Evolutionary conservation across 768 basidiomycete species (phyloP), one percentile per base, ranked within the genome.

Genomic region (Lactifluus piperatus): DNA sequence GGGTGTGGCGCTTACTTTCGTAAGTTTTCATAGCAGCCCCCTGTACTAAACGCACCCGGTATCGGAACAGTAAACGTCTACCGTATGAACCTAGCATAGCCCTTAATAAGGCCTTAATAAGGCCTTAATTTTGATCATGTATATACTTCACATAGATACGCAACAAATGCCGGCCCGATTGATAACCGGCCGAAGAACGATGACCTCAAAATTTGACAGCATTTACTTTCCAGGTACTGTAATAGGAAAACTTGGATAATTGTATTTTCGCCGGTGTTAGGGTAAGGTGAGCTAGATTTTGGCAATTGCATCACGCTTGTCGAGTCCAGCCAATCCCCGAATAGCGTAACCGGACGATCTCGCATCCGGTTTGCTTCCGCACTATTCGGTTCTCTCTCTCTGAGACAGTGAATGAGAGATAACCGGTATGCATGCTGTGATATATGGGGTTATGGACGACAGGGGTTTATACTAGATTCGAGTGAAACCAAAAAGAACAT

Each of bases 1-100:
- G 83, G 92, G 93, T 75, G 92, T 91, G 68, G 94, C 92, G 62
- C 88, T 94, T 69, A 83, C 83, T 71, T 94, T 94, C 84, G 91
- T 93, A 74, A 68, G 91, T 88, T 22, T n/a, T 32, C 27, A 29
- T 44, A n/a, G 45, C 29, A 20, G 20, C 30, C 3, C n/a, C 29
- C 27, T 20, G 18, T 50, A 20, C 57, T 63, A 26, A 62, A 32
- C 20, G 11, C 8, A 30, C 8, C 16, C 27, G 20, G n/a, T 11
- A 55, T 43, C 26, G 20, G 29, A 29, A 29, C 37, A 64, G 64
- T 64, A 36, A 63, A 52, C 39, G 50, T 51, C 45, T 34, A n/a
- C 50, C 39, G n/a, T 30, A 32, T 54, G 34, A 30, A 44, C 24
- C 29, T 58, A 24, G 50, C 27, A 47, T 61, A 16, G 55, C 27